These are phyloP conservation scores for Entomortierella chlamydospora DNA, from an alignment of 192 early-diverging fungal genomes.

Conservation along the genomic window DNA sequence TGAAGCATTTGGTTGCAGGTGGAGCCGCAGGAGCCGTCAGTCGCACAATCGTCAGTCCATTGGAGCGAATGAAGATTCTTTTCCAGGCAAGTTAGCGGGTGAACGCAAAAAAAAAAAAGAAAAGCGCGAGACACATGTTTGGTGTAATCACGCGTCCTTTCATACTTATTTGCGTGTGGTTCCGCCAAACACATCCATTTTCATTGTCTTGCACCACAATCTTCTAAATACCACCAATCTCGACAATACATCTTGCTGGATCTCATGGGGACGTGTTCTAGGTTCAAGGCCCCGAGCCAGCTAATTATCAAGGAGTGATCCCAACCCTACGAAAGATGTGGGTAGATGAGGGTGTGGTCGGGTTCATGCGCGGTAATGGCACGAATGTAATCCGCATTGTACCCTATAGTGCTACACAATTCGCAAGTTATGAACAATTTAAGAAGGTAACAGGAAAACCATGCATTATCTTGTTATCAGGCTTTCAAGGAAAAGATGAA, in stretches of 20 bases:
- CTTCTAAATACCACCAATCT: neutral
- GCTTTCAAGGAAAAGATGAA: too few species aligned
- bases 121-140: constrained; percentile 5
- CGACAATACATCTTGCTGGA: neutral
- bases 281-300: constrained; percentile 70
- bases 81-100: constrained; percentile 70
- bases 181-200: neutral
- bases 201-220: neutral
- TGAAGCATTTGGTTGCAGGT: constrained; percentile 82
- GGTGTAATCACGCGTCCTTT: neutral
- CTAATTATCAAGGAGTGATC: constrained; percentile 74
- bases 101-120: neutral
- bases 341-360: constrained; percentile 78
- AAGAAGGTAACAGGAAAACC: constrained; percentile 57
- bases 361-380: constrained; percentile 85
- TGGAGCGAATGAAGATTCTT: constrained; percentile 88
- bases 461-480: too few species aligned
- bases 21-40: constrained; percentile 83
- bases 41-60: constrained; percentile 82
- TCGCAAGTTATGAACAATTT: constrained; percentile 85
- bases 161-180: neutral
- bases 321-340: constrained; percentile 83
- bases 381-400: constrained; percentile 87
- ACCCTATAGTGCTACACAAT: constrained; percentile 85
- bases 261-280: constrained; percentile 10